These are phyloP conservation scores for Beauveria caledonica DNA, from an alignment of 2,329 filamentous ascomycete species.

Conservation along the genomic window DNA sequence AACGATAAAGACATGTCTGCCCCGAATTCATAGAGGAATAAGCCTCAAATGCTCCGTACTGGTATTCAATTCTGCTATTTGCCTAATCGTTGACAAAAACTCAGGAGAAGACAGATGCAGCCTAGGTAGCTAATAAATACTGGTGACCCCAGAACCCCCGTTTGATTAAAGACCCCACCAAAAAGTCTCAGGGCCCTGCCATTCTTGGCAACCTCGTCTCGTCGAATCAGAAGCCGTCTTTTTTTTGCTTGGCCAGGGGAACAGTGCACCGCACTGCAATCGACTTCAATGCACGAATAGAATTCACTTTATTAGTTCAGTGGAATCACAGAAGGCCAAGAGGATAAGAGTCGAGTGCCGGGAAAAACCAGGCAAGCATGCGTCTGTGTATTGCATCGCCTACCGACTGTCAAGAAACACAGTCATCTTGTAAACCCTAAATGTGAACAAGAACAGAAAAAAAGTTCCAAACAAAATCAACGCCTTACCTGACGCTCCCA, in stretches of 20 bases:
- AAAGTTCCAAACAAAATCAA: not conserved
- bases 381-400: not conserved
- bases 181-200: not conserved
- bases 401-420: not conserved
- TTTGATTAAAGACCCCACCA: slow-evolving; percentile 7
- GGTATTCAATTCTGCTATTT: too few species aligned
- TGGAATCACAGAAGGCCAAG: too few species aligned
- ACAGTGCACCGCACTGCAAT: too few species aligned
- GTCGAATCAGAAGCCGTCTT: not conserved
- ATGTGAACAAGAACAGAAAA: too few species aligned
- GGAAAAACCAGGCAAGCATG: not conserved
- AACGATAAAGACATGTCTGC: too few species aligned
- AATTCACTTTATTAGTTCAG: not conserved
- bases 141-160: not conserved
- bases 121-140: not conserved
- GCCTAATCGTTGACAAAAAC: not conserved
- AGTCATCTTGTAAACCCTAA: not conserved
- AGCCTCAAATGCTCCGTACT: too few species aligned
- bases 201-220: not conserved
- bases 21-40: too few species aligned
- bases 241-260: not conserved
- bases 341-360: not conserved
- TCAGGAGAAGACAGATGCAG: not conserved
- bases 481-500: not conserved
- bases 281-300: too few species aligned